Evolutionary conservation across 2,329 filamentous ascomycete genomes (phyloP), one percentile per base, ranked within the genome.

Genomic region (Sporothrix variecibatus): DNA sequence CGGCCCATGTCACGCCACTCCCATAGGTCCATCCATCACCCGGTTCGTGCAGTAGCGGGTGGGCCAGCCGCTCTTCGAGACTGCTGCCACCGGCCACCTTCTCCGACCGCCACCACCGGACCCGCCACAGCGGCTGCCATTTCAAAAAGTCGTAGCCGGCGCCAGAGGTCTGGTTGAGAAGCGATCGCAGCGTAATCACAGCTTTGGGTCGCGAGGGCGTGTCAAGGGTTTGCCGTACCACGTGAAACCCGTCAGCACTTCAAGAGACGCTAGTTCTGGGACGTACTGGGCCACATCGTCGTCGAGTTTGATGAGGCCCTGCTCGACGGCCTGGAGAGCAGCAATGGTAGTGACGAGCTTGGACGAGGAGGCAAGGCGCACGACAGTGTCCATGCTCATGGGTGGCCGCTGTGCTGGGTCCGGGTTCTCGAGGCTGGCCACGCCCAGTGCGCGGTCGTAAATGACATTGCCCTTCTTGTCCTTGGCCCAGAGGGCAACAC

Each of bases 151-250:
- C 79, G 77, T 88, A 88, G 5, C 76, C 78, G 0, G 81, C 75
- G 1, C 87, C 87, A 0, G 83, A 81, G 38, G 82, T 83, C 76
- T 88, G 86, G 0, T 83, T 84, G 4, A 88, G 80, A 1, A 88
- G 80, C 53, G 84, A 82, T n/a, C 82, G 79, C 5, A 87, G 79
- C 3, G 85, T 87, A 71, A 88, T 83, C 20, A 60, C 53, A 20
- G 69, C 28, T 81, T 80, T 0, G 77, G 77, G 15, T 62, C 70
- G 17, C 81, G 79, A 2, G 80, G 72, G 11, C 81, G 79, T 5
- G 80, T 76, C 9, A 81, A 72, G 3, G 83, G 80, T 7, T 79
- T 78, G 53, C 82, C 81, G 43, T 81, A 81, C 0, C 81, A 80
- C 28, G 80, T 77, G 75, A 86, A 85, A 3, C 83, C 85, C 3